Evolutionary conservation across 108 stramenopile species (phyloP).

Genomic region (Cafeteria roenbergensis): DNA sequence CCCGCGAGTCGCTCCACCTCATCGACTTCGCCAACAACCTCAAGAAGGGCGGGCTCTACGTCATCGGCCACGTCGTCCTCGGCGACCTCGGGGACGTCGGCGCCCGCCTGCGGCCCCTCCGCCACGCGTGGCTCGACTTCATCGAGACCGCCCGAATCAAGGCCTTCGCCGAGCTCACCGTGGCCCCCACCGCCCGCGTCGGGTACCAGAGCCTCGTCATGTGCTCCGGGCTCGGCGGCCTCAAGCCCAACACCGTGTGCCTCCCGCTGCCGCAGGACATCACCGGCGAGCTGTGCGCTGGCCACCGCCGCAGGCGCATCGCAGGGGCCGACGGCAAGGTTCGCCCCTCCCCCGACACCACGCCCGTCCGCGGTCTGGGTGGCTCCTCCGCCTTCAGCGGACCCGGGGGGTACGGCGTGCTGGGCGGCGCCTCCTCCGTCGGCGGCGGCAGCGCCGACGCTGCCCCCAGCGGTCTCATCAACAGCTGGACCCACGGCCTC

Average conservation of each 20-base stretch:
- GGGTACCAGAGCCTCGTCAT: slow-evolving; percentile 16
- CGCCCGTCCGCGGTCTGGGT: neutral
- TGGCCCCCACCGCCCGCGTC: neutral
- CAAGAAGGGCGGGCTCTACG: slow-evolving; percentile 23
- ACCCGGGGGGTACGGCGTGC: neutral
- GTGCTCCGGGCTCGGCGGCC: slow-evolving; percentile 12
- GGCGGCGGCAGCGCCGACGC: too few relatives aligned
- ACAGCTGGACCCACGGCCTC: too few relatives aligned
- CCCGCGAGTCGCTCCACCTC: neutral
- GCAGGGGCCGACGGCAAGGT: neutral
- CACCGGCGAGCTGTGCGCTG: too few relatives aligned
- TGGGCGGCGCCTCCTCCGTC: neutral
- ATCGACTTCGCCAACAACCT: slow-evolving; percentile 20
- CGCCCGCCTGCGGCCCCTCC: neutral
- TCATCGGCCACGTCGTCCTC: slow-evolving; percentile 12
- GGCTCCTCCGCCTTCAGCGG: neutral
- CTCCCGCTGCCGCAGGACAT: neutral
- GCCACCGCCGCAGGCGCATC: neutral
- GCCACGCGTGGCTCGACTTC: slow-evolving; percentile 15
- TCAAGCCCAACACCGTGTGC: slow-evolving; percentile 18
- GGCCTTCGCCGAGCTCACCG: slow-evolving; percentile 15
- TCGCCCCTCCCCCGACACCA: neutral
- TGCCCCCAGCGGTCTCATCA: too few relatives aligned
- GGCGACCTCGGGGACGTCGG: neutral
- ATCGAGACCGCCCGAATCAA: slow-evolving; percentile 9